Base-by-base conservation (phyloP, 1,284 basidiomycete genomes). In the Porogramme epimiltina region DNA sequence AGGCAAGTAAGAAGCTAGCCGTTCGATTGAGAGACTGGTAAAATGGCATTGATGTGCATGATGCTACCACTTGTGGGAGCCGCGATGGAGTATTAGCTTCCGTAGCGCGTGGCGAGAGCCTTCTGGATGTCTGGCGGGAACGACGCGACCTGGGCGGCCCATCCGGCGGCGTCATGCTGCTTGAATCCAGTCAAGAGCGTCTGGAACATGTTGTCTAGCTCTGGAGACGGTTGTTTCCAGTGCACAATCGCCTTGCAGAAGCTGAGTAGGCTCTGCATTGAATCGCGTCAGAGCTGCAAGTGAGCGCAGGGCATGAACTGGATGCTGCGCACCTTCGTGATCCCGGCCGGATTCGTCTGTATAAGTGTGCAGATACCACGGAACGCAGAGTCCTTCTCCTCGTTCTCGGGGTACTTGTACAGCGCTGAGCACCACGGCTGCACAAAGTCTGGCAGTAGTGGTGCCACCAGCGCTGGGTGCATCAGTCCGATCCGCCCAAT, bases 341-440 rank as follows among this genome's bases (percentile, higher is more conserved):
- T 91, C 2, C 94, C 95, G 46, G 84, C 85, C 11, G 96, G 96
- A 68, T 98, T 98, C 45, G 85, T 84, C 71, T 95, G 91, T 59
- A 99, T 94, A 55, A 98, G 88, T 49, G 93, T 93, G 73, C 97
- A 99, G 63, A 99, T 83, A 2, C 97, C 97, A 52, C 95, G 81
- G 83, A 99, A 99, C 4, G 97, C 97, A n/a, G 94, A 97, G 67
- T 98, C 97, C 75, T 99, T 99, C 76, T 99, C 97, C 63, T 99
- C 96, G 66, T 99, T 99, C 69, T 99, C 97, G 62, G 97, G 91
- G 70, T 99, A 99, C 70, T 99, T 97, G 73, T 95, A 95, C 51
- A 99, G 74, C 8, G 96, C 95, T 62, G 94, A 91, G 71, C 96
- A 98, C 97, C 97, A 99, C 10, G 90, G 87, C 69, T 94, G 91